Base-by-base conservation (phyloP, 2,329 filamentous ascomycete species). In the Pestalotiopsis sp. region DNA sequence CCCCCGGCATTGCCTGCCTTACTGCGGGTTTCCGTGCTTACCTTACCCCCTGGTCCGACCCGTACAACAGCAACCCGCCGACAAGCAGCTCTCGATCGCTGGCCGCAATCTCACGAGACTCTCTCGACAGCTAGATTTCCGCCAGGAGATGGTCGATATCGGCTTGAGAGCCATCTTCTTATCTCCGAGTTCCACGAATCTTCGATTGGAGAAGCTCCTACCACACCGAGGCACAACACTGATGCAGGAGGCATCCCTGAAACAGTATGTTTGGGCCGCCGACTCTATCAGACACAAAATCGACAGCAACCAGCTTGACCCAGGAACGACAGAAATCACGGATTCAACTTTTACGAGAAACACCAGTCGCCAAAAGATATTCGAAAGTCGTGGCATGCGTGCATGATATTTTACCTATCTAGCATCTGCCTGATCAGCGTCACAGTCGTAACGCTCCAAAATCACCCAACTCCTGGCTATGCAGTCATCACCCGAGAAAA, bases 381-480 rank as follows among this genome's bases (percentile, higher is more conserved):
- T 12, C 12, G 11, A 36, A 57, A 5, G 63, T n/a, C n/a, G 13
- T n/a, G 12, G n/a, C 5, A 31, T 12, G 31, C 57, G 27, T 57
- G 6, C 14, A 57, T 66, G 56, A 56, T 14, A 23, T 66, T 36
- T 36, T 27, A 13, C 58, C 45, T 45, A 56, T 27, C 45, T 38
- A 45, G 31, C 31, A 36, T 36, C 9, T 66, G 63, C 49, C 39
- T 36, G 12, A 27, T 49, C 36, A 27, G 61, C 61, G 25, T 31
- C 38, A 49, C 11, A 52, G 49, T 41, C 38, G n/a, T 38, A 23
- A 64, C 61, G 41, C 36, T 49, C 57, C 31, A 61, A 36, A 27
- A 27, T 65, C 71, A 67, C 52, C 70, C 69, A 70, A 76, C 72
- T 70, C 70, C 71, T 41, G 69, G 70, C 70, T 75, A 74, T 77